Conservation (phyloP, 257 asterid species). For the Salvia rosmarinus region DNA sequence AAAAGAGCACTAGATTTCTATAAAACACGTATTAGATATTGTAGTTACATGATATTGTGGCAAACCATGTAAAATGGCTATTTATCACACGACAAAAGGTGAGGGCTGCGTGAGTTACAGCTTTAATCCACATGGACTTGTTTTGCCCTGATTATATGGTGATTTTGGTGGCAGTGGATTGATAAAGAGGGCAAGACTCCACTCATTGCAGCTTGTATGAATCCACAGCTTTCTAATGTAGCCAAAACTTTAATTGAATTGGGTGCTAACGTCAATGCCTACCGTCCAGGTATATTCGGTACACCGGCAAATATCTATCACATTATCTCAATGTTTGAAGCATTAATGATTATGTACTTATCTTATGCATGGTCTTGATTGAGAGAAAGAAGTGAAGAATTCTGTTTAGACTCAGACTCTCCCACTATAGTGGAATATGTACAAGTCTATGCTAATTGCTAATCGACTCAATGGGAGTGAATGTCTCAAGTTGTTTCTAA, state of each 20-base stretch:
- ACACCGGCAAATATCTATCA: slow-evolving; percentile 16
- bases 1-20: not conserved
- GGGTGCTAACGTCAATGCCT: slow-evolving; percentile 93
- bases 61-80: not conserved
- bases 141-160: slow-evolving; percentile 19
- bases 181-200: slow-evolving; percentile 94
- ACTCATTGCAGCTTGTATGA: slow-evolving; percentile 77
- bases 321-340: not conserved
- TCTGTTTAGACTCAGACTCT: not conserved
- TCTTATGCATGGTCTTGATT: not conserved
- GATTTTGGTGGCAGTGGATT: slow-evolving; percentile 70
- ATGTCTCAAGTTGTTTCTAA: not conserved
- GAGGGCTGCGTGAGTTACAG: too few relatives aligned
- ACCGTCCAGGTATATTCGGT: slow-evolving; percentile 64
- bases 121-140: too few relatives aligned
- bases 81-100: slow-evolving; percentile 1
- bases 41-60: not conserved
- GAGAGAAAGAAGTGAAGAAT: not conserved
- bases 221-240: slow-evolving; percentile 63
- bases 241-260: slow-evolving; percentile 81
- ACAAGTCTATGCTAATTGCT: slow-evolving; percentile 6
- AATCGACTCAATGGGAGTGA: not conserved
- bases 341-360: not conserved
- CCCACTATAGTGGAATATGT: not conserved
- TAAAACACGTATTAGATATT: not conserved